Percentiles rank a stretch among this genome's conserved stretches.
Conservation (phyloP, 768 basidiomycete genomes). For the Hysterangium stoloniferum region DNA sequence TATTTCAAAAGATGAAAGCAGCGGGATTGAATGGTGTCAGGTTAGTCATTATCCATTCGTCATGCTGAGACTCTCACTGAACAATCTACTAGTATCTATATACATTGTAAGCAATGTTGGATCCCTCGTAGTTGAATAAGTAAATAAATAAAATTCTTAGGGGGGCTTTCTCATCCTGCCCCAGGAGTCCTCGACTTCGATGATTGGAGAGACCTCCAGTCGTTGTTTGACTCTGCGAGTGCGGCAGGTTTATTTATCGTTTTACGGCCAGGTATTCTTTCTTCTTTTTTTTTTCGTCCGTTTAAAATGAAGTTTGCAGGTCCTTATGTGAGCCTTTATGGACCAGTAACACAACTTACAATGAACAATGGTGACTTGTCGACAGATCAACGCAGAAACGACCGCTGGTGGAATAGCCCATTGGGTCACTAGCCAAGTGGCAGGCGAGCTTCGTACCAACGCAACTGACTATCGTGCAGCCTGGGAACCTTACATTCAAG, state of each 20-base stretch:
- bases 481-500: conserved; percentile 67
- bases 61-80: too few species aligned
- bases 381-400: conserved; percentile 41
- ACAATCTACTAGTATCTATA: conserved; percentile 53
- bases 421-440: conserved; percentile 64
- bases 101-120: conserved; percentile 43
- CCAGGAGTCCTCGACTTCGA: conserved; percentile 67
- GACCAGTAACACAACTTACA: too few species aligned
- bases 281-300: not conserved
- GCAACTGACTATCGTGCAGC: conserved; percentile 60
- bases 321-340: conserved; percentile 1
- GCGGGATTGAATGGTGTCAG: conserved; percentile 60
- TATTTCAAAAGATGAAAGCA: conserved; percentile 75
- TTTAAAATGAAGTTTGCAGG: not conserved
- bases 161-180: conserved; percentile 71
- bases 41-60: not conserved
- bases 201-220: conserved; percentile 59
- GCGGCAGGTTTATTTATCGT: conserved; percentile 72
- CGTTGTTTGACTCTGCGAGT: conserved; percentile 67
- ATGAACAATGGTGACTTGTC: conserved; percentile 34
- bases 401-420: conserved; percentile 66
- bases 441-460: conserved; percentile 64
- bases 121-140: not conserved
- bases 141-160: conserved; percentile 9
- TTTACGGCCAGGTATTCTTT: conserved; percentile 67